Evolutionary conservation across 257 asterid species (phyloP), one percentile per base, ranked within the genome.

Genomic region (Ajuga chamaepitys): DNA sequence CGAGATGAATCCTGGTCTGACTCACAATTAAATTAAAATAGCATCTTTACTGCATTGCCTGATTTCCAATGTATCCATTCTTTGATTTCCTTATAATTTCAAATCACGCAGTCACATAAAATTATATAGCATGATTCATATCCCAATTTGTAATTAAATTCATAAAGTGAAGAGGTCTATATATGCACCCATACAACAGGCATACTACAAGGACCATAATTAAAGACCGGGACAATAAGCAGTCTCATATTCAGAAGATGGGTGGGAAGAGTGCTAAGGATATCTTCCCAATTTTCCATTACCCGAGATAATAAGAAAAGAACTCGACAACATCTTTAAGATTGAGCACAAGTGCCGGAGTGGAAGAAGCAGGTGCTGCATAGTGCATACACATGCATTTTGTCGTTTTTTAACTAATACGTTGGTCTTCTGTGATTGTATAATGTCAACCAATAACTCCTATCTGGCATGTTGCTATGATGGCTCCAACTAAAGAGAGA

Each of bases 381-480:
- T 62, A 51, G 32, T 58, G 62, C 57, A 55, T 62, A 51, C 60
- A 51, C 41, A 24, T 24, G 74, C 53, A 75, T 64, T 55, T n/a
- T 56, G 16, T 34, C 25, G 18, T 71, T 41, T 40, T 17, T 55
- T 30, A 62, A 44, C 40, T 45, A 37, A 56, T 21, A 28, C 25
- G 42, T 51, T 24, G n/a, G 41, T n/a, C 48, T 25, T 9, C 1
- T 20, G 28, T 25, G 35, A 58, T 24, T n/a, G 41, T n/a, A 55
- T 25, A 11, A 3, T 34, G 25, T 53, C 53, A 64, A 53, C 24
- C 59, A 57, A 41, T 60, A 68, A 48, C 51, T 62, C 46, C 44
- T 56, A 70, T 52, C 28, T 14, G 66, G 24, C 68, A 50, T 21
- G 41, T 66, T 30, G 30, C 46, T 21, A 7, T 12, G 40, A 30